Conservation (phyloP, 306 rosid species). For the Erythrophleum fordii region DNA sequence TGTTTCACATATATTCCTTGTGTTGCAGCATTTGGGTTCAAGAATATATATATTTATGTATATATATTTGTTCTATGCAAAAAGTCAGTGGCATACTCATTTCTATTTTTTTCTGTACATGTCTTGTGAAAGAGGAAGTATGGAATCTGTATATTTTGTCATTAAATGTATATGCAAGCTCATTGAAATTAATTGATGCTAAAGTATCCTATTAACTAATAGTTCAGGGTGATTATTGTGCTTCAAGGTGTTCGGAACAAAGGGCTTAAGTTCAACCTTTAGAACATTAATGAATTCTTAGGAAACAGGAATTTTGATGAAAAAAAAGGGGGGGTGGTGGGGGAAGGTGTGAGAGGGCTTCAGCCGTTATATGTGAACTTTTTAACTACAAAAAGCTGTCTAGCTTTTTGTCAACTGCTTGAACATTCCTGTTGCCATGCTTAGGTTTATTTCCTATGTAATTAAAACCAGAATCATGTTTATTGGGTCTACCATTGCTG, state of each 20-base stretch:
- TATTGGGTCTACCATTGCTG: slow-evolving; percentile 1
- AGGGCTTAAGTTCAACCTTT: slow-evolving; percentile 6
- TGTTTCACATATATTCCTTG: neutral
- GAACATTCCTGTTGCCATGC: slow-evolving; percentile 20
- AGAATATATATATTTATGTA: no score
- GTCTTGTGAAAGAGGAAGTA: neutral
- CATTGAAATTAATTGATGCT: neutral
- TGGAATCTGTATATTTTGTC: neutral
- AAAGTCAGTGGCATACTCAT: neutral
- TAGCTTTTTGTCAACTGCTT: neutral
- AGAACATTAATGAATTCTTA: slow-evolving; percentile 7
- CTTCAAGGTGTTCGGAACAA: neutral
- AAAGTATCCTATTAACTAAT: neutral
- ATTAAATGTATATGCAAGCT: slow-evolving; percentile 13
- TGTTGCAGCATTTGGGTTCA: neutral
- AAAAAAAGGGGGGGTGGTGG: no score
- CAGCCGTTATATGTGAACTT: neutral
- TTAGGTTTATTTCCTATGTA: slow-evolving; percentile 13
- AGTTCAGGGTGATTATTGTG: neutral
- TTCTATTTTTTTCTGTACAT: neutral
- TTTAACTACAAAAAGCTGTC: slow-evolving; percentile 4
- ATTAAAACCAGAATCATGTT: slow-evolving; percentile 6
- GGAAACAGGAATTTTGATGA: neutral
- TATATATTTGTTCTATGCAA: neutral
- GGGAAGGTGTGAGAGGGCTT: no score